Evolutionary conservation across 371 early-diverging fungal genomes (phyloP).

Genomic region (Entomophthora muscae): DNA sequence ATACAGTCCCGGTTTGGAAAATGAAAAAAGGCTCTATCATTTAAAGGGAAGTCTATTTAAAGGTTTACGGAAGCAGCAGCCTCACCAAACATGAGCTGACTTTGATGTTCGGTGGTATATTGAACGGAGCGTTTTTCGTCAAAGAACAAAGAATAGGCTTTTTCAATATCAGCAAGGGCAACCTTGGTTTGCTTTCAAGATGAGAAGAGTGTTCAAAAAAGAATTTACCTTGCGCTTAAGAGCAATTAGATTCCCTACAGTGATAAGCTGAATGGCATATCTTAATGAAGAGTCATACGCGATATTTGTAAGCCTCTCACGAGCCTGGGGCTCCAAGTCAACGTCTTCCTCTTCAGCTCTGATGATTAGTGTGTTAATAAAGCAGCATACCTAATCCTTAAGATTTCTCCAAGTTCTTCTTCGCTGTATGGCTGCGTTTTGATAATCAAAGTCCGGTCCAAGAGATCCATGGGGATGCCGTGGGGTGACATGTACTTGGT

Average conservation of each 20-base stretch:
- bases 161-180: conserved; percentile 77
- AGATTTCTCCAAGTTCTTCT: conserved; percentile 73
- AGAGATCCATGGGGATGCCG: conserved; percentile 93
- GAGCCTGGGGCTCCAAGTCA: conserved; percentile 83
- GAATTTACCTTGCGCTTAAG: conserved; percentile 73
- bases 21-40: no score
- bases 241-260: conserved; percentile 76
- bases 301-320: conserved; percentile 75
- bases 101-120: conserved; percentile 74
- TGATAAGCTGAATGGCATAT: conserved; percentile 94
- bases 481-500: conserved; percentile 85
- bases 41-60: no score
- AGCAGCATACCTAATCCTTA: conserved; percentile 54
- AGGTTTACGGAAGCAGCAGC: no score
- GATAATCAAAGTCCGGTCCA: conserved; percentile 90
- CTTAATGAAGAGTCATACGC: conserved; percentile 86
- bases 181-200: conserved; percentile 67
- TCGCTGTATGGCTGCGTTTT: conserved; percentile 70
- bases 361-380: background rate
- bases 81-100: conserved; percentile 60
- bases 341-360: conserved; percentile 93
- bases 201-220: no score
- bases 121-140: conserved; percentile 95
- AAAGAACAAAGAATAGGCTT: conserved; percentile 83
- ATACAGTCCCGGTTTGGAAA: no score